Percentiles rank a stretch among this genome's conserved stretches.
These are phyloP conservation scores for Debaryomyces singareniensis DNA, from an alignment of 1,139 yeast genomes.

Conservation along the genomic window DNA sequence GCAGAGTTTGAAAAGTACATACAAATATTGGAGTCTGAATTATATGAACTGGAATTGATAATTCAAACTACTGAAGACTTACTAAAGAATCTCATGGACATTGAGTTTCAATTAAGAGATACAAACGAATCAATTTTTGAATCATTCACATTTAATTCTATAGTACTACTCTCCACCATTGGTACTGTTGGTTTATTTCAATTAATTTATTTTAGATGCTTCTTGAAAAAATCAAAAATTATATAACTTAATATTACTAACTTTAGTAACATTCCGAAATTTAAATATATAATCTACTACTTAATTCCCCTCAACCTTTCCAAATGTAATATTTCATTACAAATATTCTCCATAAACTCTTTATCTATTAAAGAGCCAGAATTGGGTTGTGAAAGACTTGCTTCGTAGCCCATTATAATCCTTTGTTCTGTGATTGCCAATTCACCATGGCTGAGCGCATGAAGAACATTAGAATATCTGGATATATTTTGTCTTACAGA, in stretches of 20 bases:
- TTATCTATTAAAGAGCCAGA: conserved; percentile 70
- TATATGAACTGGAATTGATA: conserved; percentile 24
- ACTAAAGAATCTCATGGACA: conserved; percentile 23
- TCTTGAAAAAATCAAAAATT: conserved; percentile 21
- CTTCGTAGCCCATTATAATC: conserved; percentile 78
- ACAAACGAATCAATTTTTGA: conserved; percentile 34
- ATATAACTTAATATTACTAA: conserved; percentile 8
- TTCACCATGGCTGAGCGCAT: conserved; percentile 74
- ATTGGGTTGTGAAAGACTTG: conserved; percentile 71
- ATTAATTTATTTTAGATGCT: conserved; percentile 22
- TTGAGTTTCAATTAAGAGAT: conserved; percentile 31
- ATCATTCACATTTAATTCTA: conserved; percentile 24
- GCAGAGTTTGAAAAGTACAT: conserved; percentile 27
- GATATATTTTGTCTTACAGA: conserved; percentile 68
- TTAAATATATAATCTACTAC: too few species aligned
- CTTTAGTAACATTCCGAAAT: not conserved
- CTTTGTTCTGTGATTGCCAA: conserved; percentile 82
- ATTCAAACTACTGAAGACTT: conserved; percentile 22
- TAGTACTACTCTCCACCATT: conserved; percentile 21
- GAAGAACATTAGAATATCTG: conserved; percentile 77
- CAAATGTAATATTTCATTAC: conserved; percentile 64
- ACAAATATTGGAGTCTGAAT: conserved; percentile 21
- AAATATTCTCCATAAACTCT: conserved; percentile 68
- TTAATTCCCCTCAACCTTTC: conserved; percentile 64
- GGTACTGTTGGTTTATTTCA: conserved; percentile 25